phyloP scores from a whole-genome alignment of 768 basidiomycete genomes.

The Auricularia heimuer region DNA sequence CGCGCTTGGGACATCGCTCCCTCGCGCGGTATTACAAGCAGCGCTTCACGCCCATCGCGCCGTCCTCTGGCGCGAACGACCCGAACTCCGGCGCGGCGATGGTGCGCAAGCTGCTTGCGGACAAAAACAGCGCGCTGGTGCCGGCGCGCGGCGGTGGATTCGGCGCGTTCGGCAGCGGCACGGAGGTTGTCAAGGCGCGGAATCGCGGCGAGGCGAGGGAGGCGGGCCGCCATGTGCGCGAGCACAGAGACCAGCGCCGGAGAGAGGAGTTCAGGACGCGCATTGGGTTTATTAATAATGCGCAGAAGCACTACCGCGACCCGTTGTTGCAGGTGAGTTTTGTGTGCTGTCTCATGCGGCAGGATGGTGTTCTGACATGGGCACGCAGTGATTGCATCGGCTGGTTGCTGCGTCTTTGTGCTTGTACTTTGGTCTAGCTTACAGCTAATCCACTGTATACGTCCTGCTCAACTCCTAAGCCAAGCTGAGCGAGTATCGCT shows the following conservation, averaged over 20 bases:
- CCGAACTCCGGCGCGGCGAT: conserved; percentile 65
- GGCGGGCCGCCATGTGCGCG: conserved; percentile 76
- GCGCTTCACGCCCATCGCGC: conserved; percentile 42
- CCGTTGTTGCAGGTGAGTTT: conserved; percentile 45
- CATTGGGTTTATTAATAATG: conserved; percentile 70
- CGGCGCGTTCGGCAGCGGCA: conserved; percentile 76
- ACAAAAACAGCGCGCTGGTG: conserved; percentile 78
- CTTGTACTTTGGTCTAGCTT: too few relatives aligned
- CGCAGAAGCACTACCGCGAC: conserved; percentile 82
- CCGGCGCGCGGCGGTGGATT: conserved; percentile 69
- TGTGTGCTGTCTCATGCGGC: not conserved
- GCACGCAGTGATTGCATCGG: too few relatives aligned
- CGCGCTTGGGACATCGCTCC: conserved; percentile 83
- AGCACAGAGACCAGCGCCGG: conserved; percentile 71
- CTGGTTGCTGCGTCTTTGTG: too few relatives aligned
- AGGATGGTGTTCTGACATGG: too few relatives aligned
- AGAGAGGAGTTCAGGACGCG: conserved; percentile 79
- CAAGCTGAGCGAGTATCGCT: too few relatives aligned
- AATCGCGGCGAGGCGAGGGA: conserved; percentile 94
- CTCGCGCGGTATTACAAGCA: conserved; percentile 83
- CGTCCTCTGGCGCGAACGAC: conserved; percentile 39
- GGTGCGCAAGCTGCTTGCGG: conserved; percentile 66
- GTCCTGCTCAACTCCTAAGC: too few relatives aligned
- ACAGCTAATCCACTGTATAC: too few relatives aligned
- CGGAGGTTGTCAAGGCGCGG: conserved; percentile 76